These are phyloP conservation scores for Eucalyptus marginata DNA, from an alignment of 345 rosid species.

Conservation along the genomic window DNA sequence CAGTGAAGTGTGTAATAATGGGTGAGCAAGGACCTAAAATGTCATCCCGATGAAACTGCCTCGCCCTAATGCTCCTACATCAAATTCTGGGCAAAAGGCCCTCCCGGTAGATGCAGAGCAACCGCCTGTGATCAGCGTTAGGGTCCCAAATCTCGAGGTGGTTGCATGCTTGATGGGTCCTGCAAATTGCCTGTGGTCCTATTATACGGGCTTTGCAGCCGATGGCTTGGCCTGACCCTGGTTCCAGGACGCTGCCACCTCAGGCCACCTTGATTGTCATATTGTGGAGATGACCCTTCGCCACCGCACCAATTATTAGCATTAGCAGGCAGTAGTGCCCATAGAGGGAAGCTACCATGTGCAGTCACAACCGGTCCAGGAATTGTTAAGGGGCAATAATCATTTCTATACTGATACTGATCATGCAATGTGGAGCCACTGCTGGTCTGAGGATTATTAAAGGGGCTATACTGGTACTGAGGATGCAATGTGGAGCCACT, in stretches of 20 bases:
- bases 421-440: background rate
- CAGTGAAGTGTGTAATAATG: background rate
- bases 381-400: background rate
- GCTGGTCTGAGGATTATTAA: background rate
- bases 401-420: background rate
- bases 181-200: background rate
- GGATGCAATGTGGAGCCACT: background rate
- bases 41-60: background rate
- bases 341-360: accelerated
- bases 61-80: background rate
- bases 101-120: background rate
- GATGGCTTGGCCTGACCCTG: background rate
- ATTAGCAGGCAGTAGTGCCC: accelerated
- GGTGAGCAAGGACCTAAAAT: background rate
- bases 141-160: background rate
- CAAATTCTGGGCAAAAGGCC: background rate
- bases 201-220: background rate
- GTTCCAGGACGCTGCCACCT: background rate
- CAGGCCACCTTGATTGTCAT: slow-evolving; percentile 1
- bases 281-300: background rate
- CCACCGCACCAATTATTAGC: background rate
- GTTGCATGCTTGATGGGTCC: background rate
- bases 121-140: background rate
- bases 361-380: background rate
- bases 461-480: background rate